Conservation (phyloP, 257 asterid genomes). For the Solanum tacnaense region DNA sequence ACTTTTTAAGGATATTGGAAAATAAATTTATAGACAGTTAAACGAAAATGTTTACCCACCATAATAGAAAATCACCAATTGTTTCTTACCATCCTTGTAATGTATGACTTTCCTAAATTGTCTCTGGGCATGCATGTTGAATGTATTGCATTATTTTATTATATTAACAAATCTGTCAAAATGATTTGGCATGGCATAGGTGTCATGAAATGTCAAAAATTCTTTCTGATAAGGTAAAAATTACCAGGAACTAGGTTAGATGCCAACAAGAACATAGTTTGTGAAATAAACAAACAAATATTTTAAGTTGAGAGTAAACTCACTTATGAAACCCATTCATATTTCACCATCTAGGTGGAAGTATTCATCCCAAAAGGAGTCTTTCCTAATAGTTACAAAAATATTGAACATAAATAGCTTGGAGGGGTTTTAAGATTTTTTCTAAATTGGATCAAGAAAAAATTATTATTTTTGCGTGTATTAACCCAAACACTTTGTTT, state of each 20-base stretch:
- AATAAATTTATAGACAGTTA: neutral
- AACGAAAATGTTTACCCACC: neutral
- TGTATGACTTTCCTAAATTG: neutral
- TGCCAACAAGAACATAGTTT: neutral
- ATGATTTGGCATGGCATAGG: neutral
- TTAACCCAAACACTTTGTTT: neutral
- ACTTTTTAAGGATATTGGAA: neutral
- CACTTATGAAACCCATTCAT: neutral
- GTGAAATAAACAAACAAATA: neutral
- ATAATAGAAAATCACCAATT: neutral
- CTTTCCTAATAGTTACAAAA: neutral
- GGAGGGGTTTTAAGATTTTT: neutral
- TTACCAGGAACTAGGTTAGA: neutral
- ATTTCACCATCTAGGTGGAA: neutral
- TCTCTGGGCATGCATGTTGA: neutral
- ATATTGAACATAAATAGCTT: neutral
- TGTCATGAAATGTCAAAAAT: neutral
- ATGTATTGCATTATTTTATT: neutral
- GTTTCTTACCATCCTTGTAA: neutral
- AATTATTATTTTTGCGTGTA: too few species aligned
- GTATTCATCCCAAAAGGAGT: neutral
- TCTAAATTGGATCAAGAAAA: neutral
- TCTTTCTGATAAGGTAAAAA: neutral
- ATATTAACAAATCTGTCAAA: neutral
- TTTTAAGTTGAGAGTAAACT: neutral